Conservation (phyloP, 129 eudicot species). For the Rutidosis leptorrhynchoides region DNA sequence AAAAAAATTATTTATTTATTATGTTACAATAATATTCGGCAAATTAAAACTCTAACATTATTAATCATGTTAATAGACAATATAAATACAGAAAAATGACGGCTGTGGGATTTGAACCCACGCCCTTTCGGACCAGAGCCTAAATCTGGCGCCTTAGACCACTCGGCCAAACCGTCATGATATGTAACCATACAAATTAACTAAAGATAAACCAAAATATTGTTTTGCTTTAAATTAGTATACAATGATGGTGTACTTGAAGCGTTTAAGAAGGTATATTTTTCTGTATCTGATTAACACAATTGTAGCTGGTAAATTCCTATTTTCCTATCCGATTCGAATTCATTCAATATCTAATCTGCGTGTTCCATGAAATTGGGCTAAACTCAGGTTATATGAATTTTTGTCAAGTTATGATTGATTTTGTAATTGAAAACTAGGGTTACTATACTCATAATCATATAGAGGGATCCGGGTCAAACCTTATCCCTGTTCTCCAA, state of each 20-base stretch:
- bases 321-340: not conserved
- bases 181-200: not conserved
- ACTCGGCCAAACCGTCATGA: slow-evolving; percentile 89
- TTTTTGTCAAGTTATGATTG: slow-evolving; percentile 9
- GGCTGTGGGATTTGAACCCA: slow-evolving; percentile 99
- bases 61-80: not conserved
- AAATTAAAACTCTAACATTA: no score
- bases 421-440: slow-evolving; percentile 19
- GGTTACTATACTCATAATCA: slow-evolving; percentile 4
- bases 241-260: not conserved
- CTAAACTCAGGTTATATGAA: not conserved
- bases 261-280: not conserved
- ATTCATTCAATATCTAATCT: not conserved
- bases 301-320: slow-evolving; percentile 22
- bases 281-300: not conserved
- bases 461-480: not conserved
- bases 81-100: slow-evolving; percentile 36
- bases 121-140: slow-evolving; percentile 99
- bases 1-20: no score
- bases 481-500: not conserved
- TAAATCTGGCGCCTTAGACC: slow-evolving; percentile 99
- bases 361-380: not conserved
- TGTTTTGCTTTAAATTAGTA: not conserved
- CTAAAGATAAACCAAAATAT: not conserved
- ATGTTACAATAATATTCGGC: no score